These are phyloP conservation scores for Waitea zeae DNA, from an alignment of 1,284 basidiomycete genomes.

Conservation along the genomic window DNA sequence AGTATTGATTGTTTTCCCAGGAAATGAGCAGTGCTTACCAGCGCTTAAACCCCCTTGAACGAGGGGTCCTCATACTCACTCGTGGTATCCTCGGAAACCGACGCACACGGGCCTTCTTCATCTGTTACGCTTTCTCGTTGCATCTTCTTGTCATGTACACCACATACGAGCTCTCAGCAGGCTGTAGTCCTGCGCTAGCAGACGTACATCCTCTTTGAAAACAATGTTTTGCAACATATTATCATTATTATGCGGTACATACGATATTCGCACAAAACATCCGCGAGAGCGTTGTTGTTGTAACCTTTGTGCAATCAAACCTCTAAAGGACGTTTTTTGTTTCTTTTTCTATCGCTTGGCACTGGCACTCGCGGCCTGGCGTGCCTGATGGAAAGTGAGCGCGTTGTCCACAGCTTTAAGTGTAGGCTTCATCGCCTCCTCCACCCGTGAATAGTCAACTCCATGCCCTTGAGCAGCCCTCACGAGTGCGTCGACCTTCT, in stretches of 20 bases:
- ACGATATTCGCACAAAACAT: too few relatives aligned
- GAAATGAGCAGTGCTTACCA: slow-evolving; percentile 88
- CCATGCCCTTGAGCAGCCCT: slow-evolving; percentile 41
- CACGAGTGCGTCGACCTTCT: slow-evolving; percentile 68
- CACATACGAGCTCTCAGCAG: slow-evolving; percentile 49
- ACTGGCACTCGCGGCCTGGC: slow-evolving; percentile 1
- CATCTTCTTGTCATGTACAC: slow-evolving; percentile 72
- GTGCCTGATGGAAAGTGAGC: slow-evolving; percentile 34
- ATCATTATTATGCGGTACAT: too few relatives aligned
- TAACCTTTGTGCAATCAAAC: too few relatives aligned
- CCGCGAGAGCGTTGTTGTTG: too few relatives aligned
- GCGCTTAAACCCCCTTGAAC: slow-evolving; percentile 82
- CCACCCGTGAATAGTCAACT: slow-evolving; percentile 44
- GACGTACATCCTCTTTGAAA: too few relatives aligned
- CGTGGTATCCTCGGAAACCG: slow-evolving; percentile 79
- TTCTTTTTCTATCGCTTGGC: not conserved
- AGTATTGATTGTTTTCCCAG: slow-evolving; percentile 21
- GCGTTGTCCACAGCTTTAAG: slow-evolving; percentile 68
- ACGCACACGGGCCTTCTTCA: slow-evolving; percentile 66
- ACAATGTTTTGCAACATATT: too few relatives aligned
- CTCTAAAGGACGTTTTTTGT: too few relatives aligned
- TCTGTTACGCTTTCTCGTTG: slow-evolving; percentile 63
- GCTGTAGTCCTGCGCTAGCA: too few relatives aligned
- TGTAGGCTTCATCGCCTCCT: slow-evolving; percentile 70
- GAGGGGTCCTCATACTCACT: slow-evolving; percentile 75